A percentile compares a stretch with the other conserved stretches of the same genome.
phyloP scores from a whole-genome alignment of 345 rosid species.

The Corchorus capsularis region DNA sequence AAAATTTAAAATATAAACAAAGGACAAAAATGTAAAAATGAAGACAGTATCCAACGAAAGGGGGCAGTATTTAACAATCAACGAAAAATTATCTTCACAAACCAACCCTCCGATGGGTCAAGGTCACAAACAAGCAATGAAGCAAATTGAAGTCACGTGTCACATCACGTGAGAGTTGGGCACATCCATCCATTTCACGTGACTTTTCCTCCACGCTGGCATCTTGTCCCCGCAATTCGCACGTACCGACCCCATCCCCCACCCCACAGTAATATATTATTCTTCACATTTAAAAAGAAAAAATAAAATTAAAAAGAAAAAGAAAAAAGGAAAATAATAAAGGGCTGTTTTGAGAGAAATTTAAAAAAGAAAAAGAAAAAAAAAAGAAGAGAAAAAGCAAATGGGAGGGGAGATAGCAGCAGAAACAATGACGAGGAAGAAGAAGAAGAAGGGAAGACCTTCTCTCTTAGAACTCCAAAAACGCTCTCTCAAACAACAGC shows the following conservation, averaged over 20 bases:
- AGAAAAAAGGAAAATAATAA: slow-evolving; percentile 31
- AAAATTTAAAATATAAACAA: too few relatives aligned
- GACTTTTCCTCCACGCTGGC: slow-evolving; percentile 24
- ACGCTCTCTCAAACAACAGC: slow-evolving; percentile 81
- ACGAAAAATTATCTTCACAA: too few relatives aligned
- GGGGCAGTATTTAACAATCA: too few relatives aligned
- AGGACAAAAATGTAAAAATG: too few relatives aligned
- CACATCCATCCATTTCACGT: slow-evolving; percentile 27
- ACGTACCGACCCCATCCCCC: slow-evolving; percentile 21
- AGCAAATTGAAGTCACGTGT: background rate
- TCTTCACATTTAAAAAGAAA: background rate
- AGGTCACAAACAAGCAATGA: background rate
- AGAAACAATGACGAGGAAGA: slow-evolving; percentile 67
- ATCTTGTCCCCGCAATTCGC: slow-evolving; percentile 20
- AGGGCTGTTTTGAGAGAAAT: slow-evolving; percentile 30
- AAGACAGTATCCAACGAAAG: too few relatives aligned
- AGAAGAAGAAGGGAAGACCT: slow-evolving; percentile 97
- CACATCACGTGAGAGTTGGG: background rate
- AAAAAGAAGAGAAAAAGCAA: slow-evolving; percentile 17
- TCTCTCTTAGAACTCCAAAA: slow-evolving; percentile 91
- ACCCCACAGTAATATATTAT: background rate
- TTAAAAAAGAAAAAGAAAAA: slow-evolving; percentile 12
- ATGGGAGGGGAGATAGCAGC: slow-evolving; percentile 53
- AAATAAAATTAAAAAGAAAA: slow-evolving; percentile 16
- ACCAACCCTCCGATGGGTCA: too few relatives aligned